Evolutionary conservation across 805 yeast genomes (phyloP), one percentile per base, ranked within the genome.

Genomic region (Saccharomycopsis selenospora): DNA sequence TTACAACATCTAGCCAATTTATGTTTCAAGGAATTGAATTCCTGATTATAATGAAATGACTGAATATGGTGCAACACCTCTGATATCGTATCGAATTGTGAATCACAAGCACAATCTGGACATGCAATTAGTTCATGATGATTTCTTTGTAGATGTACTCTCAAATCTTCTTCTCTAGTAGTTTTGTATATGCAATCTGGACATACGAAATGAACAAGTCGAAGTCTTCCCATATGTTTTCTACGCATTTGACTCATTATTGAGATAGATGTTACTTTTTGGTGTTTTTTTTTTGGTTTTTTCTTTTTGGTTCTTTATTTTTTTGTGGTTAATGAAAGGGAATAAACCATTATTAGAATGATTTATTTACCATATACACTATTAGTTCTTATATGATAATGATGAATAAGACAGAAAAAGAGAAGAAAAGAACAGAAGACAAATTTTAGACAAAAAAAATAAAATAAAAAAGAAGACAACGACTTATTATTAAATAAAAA

Each of bases 181-280:
- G 53, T 20, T 36, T 47, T 36, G 36, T n/a, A 50, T 11, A 47
- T 28, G 38, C 53, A 50, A 20, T 50, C 53, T 4, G 51, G 48
- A 36, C 53, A 50, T 11, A 50, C 40, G 40, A 14, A 50, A 23
- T 50, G 53, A 14, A 33, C 22, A 13, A 47, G 48, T 20, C 53
- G 17, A 20, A 50, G 51, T 26, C 53, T 33, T 20, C 38, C 41
- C 51, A 50, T 42, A 36, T 49, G 53, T 41, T 47, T 49, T 6
- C 40, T 20, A 36, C 53, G 17, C 17, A 49, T 41, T 28, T 47
- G 53, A 7, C 47, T 46, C 53, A 49, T 46, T 13, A 23, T 40
- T 28, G 33, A 28, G n/a, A n/a, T n/a, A 28, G n/a, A n/a, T n/a
- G n/a, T n/a, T n/a, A n/a, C n/a, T n/a, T n/a, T n/a, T n/a, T n/a